phyloP scores from a whole-genome alignment of 768 basidiomycete species.

The Termitomyces sp. region DNA sequence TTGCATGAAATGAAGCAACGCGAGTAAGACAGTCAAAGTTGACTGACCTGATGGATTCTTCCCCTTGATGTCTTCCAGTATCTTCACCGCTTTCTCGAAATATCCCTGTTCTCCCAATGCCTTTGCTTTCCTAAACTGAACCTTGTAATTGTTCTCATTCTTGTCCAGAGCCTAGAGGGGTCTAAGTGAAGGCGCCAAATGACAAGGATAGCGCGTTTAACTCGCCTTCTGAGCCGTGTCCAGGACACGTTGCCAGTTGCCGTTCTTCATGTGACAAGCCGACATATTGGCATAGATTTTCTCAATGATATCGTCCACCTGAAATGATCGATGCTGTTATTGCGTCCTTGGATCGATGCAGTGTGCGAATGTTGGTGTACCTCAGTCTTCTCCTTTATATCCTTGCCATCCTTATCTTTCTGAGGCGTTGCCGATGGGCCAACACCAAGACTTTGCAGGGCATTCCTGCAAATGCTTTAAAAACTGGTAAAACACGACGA shows the following conservation, averaged over 20 bases:
- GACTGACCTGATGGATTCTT: slow-evolving; percentile 57
- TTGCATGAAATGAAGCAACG: neutral
- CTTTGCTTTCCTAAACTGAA: slow-evolving; percentile 77
- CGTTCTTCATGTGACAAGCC: slow-evolving; percentile 76
- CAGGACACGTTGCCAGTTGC: slow-evolving; percentile 74
- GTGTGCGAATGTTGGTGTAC: slow-evolving; percentile 29
- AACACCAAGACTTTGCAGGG: slow-evolving; percentile 51
- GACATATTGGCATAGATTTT: slow-evolving; percentile 86
- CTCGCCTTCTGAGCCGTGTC: slow-evolving; percentile 80
- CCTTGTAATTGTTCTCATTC: slow-evolving; percentile 76
- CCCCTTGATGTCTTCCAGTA: slow-evolving; percentile 61
- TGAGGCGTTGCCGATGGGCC: slow-evolving; percentile 23
- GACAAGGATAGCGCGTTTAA: neutral
- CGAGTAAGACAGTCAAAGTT: neutral
- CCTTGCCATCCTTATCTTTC: slow-evolving; percentile 26
- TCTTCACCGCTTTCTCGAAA: slow-evolving; percentile 67
- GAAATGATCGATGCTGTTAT: neutral
- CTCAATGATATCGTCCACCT: slow-evolving; percentile 76
- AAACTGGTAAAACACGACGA: neutral
- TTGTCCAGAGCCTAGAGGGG: slow-evolving; percentile 62
- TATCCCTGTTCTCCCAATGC: slow-evolving; percentile 74
- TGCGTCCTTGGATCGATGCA: neutral
- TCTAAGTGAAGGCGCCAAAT: neutral
- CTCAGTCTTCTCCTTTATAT: slow-evolving; percentile 63
- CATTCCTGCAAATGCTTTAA: slow-evolving; percentile 36